A percentile compares a stretch with the other conserved stretches of the same genome.
Conservation (phyloP, 1,284 basidiomycete species). For the Apiotrichum porosum region DNA sequence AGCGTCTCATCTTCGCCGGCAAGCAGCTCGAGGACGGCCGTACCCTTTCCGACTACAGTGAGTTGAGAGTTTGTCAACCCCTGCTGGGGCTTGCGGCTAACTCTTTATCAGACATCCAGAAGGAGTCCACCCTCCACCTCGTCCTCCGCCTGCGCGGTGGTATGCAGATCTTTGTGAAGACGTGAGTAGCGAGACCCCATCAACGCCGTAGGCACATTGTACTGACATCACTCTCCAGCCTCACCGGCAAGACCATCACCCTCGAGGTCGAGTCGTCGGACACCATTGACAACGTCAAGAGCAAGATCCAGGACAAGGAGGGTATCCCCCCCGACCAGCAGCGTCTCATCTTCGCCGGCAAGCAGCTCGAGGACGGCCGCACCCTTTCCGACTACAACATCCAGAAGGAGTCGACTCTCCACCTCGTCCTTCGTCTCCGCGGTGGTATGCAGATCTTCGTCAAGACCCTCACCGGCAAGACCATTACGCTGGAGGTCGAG, state of each 20-base stretch:
- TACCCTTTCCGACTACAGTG: constrained; percentile 83
- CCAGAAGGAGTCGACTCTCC: constrained; percentile 92
- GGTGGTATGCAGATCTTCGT: constrained; percentile 75
- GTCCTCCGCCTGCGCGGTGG: constrained; percentile 97
- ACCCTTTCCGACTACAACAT: constrained; percentile 92
- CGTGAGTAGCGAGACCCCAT: background rate
- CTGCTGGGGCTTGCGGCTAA: no score
- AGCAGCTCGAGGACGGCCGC: constrained; percentile 93
- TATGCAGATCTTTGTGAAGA: constrained; percentile 53
- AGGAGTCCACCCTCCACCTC: constrained; percentile 95
- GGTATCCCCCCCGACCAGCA: constrained; percentile 82
- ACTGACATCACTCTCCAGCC: constrained; percentile 52
- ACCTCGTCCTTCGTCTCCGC: constrained; percentile 83
- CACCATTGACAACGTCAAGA: constrained; percentile 97
- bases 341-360: constrained; percentile 95
- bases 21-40: constrained; percentile 96
- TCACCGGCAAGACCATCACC: constrained; percentile 98
- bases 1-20: constrained; percentile 88
- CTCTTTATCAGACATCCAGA: constrained; percentile 71
- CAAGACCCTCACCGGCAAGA: constrained; percentile 99
- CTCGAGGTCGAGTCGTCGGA: constrained; percentile 81
- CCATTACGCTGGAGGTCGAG: constrained; percentile 95
- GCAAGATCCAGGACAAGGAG: constrained; percentile 94
- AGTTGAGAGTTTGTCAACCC: no score
- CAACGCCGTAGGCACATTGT: background rate